phyloP scores from a whole-genome alignment of 2,329 filamentous ascomycete species.

The Coleophoma cylindrospora region DNA sequence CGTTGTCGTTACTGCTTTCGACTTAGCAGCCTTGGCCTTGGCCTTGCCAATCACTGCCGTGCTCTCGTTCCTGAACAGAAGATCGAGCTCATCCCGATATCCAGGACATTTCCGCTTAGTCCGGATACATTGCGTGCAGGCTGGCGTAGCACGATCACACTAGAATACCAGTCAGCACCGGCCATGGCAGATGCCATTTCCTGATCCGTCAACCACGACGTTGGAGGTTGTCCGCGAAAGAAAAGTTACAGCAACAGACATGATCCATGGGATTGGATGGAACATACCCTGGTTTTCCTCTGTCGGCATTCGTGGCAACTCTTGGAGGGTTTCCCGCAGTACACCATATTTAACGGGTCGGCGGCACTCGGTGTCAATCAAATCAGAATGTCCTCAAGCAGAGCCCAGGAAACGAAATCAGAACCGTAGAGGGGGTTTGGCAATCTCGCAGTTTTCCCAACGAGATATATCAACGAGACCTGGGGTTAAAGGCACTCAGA shows the following conservation, averaged over 20 bases:
- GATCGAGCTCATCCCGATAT: slow-evolving; percentile 47
- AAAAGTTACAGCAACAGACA: background rate
- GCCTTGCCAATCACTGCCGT: slow-evolving; percentile 48
- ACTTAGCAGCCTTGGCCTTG: slow-evolving; percentile 15
- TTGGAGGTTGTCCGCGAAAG: no score
- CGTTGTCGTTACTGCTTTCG: background rate
- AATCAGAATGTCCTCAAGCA: no score
- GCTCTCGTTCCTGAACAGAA: slow-evolving; percentile 52
- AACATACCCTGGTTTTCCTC: slow-evolving; percentile 37
- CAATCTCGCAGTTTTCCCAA: no score
- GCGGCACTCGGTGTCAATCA: no score
- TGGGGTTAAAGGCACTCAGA: no score
- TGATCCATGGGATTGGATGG: background rate
- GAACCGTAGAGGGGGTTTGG: no score
- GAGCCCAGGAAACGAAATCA: no score
- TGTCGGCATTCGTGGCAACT: slow-evolving; percentile 47
- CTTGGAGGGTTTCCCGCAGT: slow-evolving; percentile 51
- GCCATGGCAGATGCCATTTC: background rate
- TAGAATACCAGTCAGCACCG: slow-evolving; percentile 18
- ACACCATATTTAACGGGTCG: slow-evolving; percentile 35
- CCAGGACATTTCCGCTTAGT: slow-evolving; percentile 44
- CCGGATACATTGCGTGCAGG: slow-evolving; percentile 48
- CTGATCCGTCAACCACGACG: background rate
- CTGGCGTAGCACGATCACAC: slow-evolving; percentile 43
- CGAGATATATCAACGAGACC: no score